Percentiles rank a stretch among this genome's conserved stretches.
phyloP scores from a whole-genome alignment of 2,329 filamentous ascomycete species.

The Seiridium cupressi region DNA sequence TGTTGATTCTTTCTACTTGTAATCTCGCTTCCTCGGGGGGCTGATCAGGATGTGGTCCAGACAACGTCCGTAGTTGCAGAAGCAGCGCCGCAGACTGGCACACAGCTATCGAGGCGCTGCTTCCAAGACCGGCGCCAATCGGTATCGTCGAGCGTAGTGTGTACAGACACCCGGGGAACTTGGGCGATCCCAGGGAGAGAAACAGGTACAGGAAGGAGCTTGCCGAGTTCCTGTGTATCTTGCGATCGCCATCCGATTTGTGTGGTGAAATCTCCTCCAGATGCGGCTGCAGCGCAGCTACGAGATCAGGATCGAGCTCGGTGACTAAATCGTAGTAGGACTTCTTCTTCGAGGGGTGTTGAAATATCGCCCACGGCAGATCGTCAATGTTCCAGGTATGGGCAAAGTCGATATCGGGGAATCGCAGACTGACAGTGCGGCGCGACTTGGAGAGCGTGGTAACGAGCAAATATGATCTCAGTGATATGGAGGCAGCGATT shows the following conservation, averaged over 20 bases:
- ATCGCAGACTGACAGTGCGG: conserved; percentile 81
- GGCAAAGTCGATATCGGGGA: conserved; percentile 84
- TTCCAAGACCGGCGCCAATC: conserved; percentile 86
- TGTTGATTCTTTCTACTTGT: conserved; percentile 93
- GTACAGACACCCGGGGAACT: conserved; percentile 80
- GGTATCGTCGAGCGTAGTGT: conserved; percentile 92
- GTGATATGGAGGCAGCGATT: conserved; percentile 90
- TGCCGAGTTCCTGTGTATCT: conserved; percentile 80
- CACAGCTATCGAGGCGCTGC: conserved; percentile 90
- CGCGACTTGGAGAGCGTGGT: conserved; percentile 91
- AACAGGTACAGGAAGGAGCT: conserved; percentile 91
- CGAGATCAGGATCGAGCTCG: conserved; percentile 76
- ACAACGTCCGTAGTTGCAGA: conserved; percentile 82
- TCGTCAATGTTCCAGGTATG: conserved; percentile 95
- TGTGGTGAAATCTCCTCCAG: conserved; percentile 67
- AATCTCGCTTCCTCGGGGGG: conserved; percentile 81
- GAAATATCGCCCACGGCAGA: conserved; percentile 83
- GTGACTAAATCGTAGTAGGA: conserved; percentile 91
- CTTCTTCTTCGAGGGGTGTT: conserved; percentile 82
- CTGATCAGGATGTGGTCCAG: conserved; percentile 90
- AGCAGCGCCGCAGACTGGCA: conserved; percentile 83
- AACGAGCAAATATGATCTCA: conserved; percentile 94
- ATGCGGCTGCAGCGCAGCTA: conserved; percentile 78
- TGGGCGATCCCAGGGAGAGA: conserved; percentile 76
- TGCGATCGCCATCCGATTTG: conserved; percentile 69